Conservation (phyloP, 768 basidiomycete genomes). For the Boletus huronensis region DNA sequence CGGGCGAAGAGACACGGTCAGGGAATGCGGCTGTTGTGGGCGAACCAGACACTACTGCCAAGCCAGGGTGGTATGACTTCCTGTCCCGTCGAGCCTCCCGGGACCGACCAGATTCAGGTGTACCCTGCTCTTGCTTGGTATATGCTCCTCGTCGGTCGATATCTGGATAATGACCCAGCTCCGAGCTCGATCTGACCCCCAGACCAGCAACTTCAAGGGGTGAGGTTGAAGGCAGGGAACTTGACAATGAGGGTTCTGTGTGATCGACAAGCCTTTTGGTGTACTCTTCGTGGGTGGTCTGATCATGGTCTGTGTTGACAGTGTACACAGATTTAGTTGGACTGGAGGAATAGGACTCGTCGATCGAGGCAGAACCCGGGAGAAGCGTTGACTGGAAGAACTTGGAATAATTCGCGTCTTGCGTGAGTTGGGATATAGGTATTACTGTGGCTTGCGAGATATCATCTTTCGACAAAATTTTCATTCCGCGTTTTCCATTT, state of each 20-base stretch:
- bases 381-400: conserved; percentile 47
- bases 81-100: conserved; percentile 50
- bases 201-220: conserved; percentile 38
- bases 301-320: conserved; percentile 34
- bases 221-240: conserved; percentile 50
- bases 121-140: conserved; percentile 40
- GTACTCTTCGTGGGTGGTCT: conserved; percentile 20
- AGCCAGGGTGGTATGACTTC: conserved; percentile 63
- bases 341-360: conserved; percentile 42
- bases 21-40: conserved; percentile 36
- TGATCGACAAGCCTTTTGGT: conserved; percentile 44
- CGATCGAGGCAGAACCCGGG: conserved; percentile 21
- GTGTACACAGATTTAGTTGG: conserved; percentile 53
- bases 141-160: conserved; percentile 37
- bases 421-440: conserved; percentile 54
- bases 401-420: conserved; percentile 56
- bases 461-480: conserved; percentile 56
- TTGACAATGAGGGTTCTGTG: conserved; percentile 60
- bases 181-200: conserved; percentile 65
- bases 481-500: conserved; percentile 34
- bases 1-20: conserved; percentile 42
- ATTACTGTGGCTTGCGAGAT: conserved; percentile 51
- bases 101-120: conserved; percentile 53
- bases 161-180: conserved; percentile 78
- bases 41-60: conserved; percentile 48